These are phyloP conservation scores for Spergularia azorica DNA, from an alignment of 179 eudicot genomes.

Conservation along the genomic window DNA sequence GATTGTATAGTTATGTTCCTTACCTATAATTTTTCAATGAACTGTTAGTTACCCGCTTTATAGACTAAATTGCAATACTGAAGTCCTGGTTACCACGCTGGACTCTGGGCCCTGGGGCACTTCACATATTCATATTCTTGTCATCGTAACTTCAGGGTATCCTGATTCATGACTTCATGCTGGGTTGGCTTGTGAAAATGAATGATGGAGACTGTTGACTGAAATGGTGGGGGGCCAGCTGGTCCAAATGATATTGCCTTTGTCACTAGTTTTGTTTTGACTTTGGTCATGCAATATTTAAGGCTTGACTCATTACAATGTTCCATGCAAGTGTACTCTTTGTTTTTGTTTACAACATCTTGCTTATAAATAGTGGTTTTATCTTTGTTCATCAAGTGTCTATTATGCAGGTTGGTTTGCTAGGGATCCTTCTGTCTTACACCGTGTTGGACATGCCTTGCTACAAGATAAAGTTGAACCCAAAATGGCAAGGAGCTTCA, in stretches of 20 bases:
- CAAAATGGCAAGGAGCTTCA: constrained; percentile 55
- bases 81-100: too few species aligned
- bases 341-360: constrained; percentile 1
- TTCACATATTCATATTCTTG: too few species aligned
- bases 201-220: not conserved
- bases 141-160: not conserved
- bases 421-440: constrained; percentile 72
- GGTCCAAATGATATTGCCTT: not conserved
- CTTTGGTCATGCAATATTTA: not conserved
- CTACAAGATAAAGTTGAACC: constrained; percentile 63
- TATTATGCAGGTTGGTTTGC: constrained; percentile 75
- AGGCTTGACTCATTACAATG: not conserved
- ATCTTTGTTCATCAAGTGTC: constrained; percentile 1
- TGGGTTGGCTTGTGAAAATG: not conserved
- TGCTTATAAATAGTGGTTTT: not conserved
- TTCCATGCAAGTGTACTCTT: not conserved
- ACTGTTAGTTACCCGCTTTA: not conserved
- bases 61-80: too few species aligned
- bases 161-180: not conserved
- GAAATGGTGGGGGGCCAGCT: not conserved
- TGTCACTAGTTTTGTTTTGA: not conserved
- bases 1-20: too few species aligned
- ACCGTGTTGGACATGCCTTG: constrained; percentile 72
- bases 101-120: not conserved
- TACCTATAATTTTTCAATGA: not conserved